Evolutionary conservation across 108 stramenopile species (phyloP), one percentile per base, ranked within the genome.

Genomic region (Skeletonema costatum): DNA sequence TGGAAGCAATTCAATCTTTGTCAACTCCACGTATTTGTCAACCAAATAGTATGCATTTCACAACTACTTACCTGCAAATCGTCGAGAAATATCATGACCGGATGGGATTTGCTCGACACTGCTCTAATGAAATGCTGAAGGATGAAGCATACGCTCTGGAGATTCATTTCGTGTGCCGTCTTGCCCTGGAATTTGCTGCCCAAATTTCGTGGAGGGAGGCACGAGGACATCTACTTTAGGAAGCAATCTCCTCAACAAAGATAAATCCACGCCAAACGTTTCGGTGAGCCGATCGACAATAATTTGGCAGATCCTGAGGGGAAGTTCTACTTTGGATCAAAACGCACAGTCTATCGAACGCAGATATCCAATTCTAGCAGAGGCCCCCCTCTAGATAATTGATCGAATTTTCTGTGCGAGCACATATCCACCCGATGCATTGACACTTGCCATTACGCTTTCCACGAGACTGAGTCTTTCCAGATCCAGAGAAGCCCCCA

Each of bases 41-140:
- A 44, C 14, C 42, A 44, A 44, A 16, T 16, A 44, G 14, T 16
- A 41, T 16, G 42, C 8, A 16, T 44, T 44, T 44, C 2, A 1
- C 51, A 21, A 25, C 8, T 53, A 21, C 51, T 53, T 25, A 53
- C 51, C 63, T 64, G 63, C 4, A 83, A 36, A 68, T 83, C 82
- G 32, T 83, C 81, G 30, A 82, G 64, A 42, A 82, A 75, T 21
- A 82, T 56, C 53, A 82, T 58, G 6, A 75, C 70, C 30, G 81
- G 74, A n/a, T 53, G 50, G 21, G 50, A 30, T 29, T 19, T 21
- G 41, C 81, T 75, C 29, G 81, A 82, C 10, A 83, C 66, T 4
- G 53, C 59, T 51, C 82, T 63, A 21, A 83, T 64, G 73, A 83
- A 83, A 12, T 61, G 68, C 66, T 77, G 76, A 9, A 83, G 66